Conservation (phyloP, 805 yeast species). For the Metschnikowia koreensis region DNA sequence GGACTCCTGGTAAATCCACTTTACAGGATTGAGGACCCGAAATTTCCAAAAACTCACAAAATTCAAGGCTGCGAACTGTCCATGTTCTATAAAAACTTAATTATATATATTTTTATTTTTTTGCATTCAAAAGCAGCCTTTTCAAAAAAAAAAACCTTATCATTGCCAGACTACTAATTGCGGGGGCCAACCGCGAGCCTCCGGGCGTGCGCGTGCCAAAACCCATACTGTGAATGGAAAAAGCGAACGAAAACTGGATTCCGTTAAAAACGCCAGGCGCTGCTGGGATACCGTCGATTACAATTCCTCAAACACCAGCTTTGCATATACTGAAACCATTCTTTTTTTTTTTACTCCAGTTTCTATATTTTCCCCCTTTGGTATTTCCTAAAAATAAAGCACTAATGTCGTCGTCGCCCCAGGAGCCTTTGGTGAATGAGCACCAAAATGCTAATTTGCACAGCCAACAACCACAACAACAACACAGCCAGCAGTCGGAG, state of each 20-base stretch:
- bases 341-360: background rate
- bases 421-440: background rate
- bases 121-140: too few relatives aligned
- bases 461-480: conserved; percentile 1
- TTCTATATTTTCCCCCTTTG: background rate
- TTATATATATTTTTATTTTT: too few relatives aligned
- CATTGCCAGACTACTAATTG: background rate
- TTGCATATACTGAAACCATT: background rate
- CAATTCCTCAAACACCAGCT: background rate
- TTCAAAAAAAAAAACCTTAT: conserved; percentile 8
- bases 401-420: conserved; percentile 1
- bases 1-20: too few relatives aligned
- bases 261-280: background rate
- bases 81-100: too few relatives aligned
- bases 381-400: background rate
- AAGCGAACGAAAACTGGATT: conserved; percentile 7
- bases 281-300: background rate
- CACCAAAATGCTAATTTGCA: conserved; percentile 1
- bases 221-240: background rate
- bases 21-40: too few relatives aligned
- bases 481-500: conserved; percentile 1
- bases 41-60: too few relatives aligned
- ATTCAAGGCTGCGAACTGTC: too few relatives aligned
- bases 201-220: conserved; percentile 7
- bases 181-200: background rate